These are phyloP conservation scores for Hirsutella minnesotensis DNA, from an alignment of 2,329 filamentous ascomycete species.

Conservation along the genomic window DNA sequence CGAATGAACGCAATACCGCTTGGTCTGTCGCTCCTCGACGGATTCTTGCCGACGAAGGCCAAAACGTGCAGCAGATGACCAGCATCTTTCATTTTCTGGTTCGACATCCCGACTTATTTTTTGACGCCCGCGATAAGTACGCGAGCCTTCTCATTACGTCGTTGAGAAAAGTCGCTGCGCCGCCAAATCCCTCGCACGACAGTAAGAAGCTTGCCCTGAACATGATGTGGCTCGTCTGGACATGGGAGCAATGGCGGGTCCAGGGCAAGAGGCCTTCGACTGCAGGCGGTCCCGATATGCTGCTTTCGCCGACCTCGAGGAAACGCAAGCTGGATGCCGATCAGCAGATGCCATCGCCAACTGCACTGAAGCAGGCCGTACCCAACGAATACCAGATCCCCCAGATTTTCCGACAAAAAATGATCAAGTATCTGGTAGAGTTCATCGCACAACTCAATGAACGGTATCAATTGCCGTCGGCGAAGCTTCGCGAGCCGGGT, in stretches of 20 bases:
- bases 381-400: conserved; percentile 57
- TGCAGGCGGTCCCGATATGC: conserved; percentile 23
- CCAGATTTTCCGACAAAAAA: conserved; percentile 55
- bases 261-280: conserved; percentile 36
- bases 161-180: conserved; percentile 73
- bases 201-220: conserved; percentile 85
- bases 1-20: conserved; percentile 61
- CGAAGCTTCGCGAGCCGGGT: conserved; percentile 47
- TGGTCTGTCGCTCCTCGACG: conserved; percentile 88
- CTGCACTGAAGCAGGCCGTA: conserved; percentile 28
- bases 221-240: conserved; percentile 81
- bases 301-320: conserved; percentile 59
- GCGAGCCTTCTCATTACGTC: conserved; percentile 79
- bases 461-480: conserved; percentile 65
- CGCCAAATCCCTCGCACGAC: conserved; percentile 77
- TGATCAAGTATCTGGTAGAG: conserved; percentile 90
- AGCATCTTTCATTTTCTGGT: conserved; percentile 97
- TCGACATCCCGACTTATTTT: conserved; percentile 84
- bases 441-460: conserved; percentile 89
- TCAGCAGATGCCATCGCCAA: conserved; percentile 39
- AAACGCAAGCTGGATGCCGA: conserved; percentile 70
- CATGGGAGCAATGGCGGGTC: conserved; percentile 80
- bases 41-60: conserved; percentile 85
- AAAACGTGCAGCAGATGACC: conserved; percentile 90
- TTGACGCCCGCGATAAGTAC: conserved; percentile 87